Evolutionary conservation across 345 rosid species (phyloP).

Genomic region (Crucihimalaya himalaica): DNA sequence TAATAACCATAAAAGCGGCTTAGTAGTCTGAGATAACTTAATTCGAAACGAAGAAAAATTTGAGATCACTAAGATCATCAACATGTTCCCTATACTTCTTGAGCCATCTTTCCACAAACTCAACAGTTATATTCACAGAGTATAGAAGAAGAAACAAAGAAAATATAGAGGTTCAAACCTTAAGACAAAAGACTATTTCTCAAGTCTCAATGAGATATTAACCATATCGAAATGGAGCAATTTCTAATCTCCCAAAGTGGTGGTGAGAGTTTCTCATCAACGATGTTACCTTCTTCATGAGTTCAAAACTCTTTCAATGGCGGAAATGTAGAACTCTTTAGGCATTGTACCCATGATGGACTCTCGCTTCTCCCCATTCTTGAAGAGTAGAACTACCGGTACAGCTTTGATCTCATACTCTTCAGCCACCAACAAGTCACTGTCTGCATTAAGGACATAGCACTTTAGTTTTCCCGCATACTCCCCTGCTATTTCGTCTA

Average conservation of each 20-base stretch:
- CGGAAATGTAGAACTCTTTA: conserved; percentile 82
- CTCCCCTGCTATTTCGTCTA: conserved; percentile 80
- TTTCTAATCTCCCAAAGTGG: background rate
- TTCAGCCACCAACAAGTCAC: conserved; percentile 66
- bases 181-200: background rate
- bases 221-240: background rate
- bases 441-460: conserved; percentile 73
- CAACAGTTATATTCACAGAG: conserved; percentile 30
- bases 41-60: background rate
- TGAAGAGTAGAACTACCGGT: conserved; percentile 84
- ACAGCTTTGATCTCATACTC: conserved; percentile 85
- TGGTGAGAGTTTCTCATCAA: background rate
- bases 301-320: conserved; percentile 81
- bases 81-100: conserved; percentile 1
- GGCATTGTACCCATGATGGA: conserved; percentile 93
- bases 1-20: background rate
- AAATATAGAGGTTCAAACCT: background rate
- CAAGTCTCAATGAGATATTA: conserved; percentile 21
- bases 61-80: background rate
- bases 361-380: conserved; percentile 79
- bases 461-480: conserved; percentile 73
- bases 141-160: background rate
- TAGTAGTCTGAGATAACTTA: background rate
- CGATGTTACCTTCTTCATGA: conserved; percentile 40
- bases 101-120: conserved; percentile 8